A percentile compares a stretch with the other conserved stretches of the same genome.
Conservation (phyloP, 768 basidiomycete genomes). For the Tulasnella calospora region DNA sequence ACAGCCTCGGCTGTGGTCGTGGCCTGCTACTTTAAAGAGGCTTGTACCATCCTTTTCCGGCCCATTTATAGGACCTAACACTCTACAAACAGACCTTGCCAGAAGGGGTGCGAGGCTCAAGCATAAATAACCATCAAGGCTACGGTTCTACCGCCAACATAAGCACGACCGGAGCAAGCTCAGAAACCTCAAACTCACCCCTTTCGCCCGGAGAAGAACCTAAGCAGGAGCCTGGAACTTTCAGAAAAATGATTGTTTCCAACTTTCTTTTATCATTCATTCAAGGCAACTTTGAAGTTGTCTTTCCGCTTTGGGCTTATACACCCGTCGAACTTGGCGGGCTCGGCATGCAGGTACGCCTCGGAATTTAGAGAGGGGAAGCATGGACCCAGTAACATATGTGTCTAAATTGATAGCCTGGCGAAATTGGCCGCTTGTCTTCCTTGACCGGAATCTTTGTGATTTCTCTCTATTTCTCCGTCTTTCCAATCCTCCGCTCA, state of each 20-base stretch:
- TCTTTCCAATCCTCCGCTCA: no score
- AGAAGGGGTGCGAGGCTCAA: neutral
- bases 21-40: neutral
- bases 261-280: neutral
- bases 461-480: no score
- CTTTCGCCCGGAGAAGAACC: neutral
- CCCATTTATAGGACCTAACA: neutral
- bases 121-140: neutral
- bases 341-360: neutral
- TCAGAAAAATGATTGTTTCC: neutral
- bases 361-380: neutral
- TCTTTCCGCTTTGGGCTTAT: neutral
- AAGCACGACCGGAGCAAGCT: neutral
- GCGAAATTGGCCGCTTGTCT: no score
- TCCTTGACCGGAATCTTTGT: no score
- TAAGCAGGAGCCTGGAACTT: neutral
- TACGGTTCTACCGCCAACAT: neutral
- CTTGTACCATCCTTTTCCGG: neutral
- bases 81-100: no score
- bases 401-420: neutral
- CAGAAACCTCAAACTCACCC: neutral
- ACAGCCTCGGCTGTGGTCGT: neutral
- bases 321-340: neutral
- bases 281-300: neutral
- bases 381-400: neutral